phyloP scores from a whole-genome alignment of 1,139 yeast genomes.

The Candida smagusa region DNA sequence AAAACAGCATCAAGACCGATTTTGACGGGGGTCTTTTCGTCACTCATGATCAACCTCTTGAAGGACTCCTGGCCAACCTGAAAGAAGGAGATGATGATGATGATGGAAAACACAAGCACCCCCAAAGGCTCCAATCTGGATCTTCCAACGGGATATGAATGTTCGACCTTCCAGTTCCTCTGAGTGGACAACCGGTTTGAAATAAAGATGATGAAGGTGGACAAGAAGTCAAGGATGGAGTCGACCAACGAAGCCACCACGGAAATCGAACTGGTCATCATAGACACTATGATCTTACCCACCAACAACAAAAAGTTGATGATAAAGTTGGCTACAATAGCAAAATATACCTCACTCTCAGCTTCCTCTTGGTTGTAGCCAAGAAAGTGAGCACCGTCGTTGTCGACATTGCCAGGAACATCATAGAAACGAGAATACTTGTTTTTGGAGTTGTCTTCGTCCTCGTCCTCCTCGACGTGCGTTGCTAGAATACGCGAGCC shows the following conservation, averaged over 20 bases:
- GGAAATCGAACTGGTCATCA: conserved; percentile 67
- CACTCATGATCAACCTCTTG: conserved; percentile 30
- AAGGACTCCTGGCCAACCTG: conserved; percentile 71
- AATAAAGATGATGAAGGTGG: conserved; percentile 68
- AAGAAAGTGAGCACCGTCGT: conserved; percentile 51
- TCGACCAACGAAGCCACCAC: conserved; percentile 77
- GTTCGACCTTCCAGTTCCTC: conserved; percentile 48
- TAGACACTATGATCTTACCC: conserved; percentile 63
- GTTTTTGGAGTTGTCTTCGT: conserved; percentile 11
- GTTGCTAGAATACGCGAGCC: conserved; percentile 23
- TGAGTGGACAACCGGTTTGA: conserved; percentile 59
- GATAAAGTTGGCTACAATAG: conserved; percentile 63
- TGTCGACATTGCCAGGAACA: conserved; percentile 58
- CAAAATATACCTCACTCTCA: conserved; percentile 46
- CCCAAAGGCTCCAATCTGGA: conserved; percentile 77
- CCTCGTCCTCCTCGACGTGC: conserved; percentile 22
- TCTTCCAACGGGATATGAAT: conserved; percentile 64
- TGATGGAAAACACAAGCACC: conserved; percentile 66
- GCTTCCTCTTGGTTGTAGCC: conserved; percentile 47
- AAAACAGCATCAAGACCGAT: conserved; percentile 53
- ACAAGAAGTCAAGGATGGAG: conserved; percentile 68
- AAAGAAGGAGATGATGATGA: conserved; percentile 67
- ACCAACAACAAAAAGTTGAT: conserved; percentile 57
- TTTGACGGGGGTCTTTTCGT: conserved; percentile 35
- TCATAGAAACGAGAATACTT: conserved; percentile 35